Percentiles rank a stretch among this genome's conserved stretches.
These are phyloP conservation scores for Lenzites betulinus DNA, from an alignment of 768 basidiomycete species.

Conservation along the genomic window DNA sequence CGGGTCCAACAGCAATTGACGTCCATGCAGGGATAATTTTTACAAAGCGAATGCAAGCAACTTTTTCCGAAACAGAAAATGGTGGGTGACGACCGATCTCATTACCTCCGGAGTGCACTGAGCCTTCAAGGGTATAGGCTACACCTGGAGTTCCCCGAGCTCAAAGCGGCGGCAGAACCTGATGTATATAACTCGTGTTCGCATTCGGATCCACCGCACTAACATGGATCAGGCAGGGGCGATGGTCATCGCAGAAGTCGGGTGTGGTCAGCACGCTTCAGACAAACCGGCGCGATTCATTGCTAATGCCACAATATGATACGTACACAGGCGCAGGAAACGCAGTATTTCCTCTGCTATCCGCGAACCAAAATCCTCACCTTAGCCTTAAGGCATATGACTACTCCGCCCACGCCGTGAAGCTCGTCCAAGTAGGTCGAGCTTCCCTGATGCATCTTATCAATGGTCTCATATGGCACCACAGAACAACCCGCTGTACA, in stretches of 20 bases:
- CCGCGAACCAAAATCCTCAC: constrained; percentile 79
- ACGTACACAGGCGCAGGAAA: constrained; percentile 83
- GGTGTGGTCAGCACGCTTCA: constrained; percentile 65
- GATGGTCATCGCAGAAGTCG: constrained; percentile 79
- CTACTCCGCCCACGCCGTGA: constrained; percentile 86
- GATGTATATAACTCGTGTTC: constrained; percentile 52
- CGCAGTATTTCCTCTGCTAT: constrained; percentile 85
- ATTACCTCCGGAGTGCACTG: neutral
- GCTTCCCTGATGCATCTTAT: too few species aligned
- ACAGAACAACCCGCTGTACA: constrained; percentile 75
- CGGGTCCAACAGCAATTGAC: neutral
- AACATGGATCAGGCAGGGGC: constrained; percentile 65
- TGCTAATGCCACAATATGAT: neutral
- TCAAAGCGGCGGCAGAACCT: constrained; percentile 66
- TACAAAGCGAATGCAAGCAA: constrained; percentile 84
- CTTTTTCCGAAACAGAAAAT: constrained; percentile 95
- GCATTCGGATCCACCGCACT: neutral
- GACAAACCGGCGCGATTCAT: neutral
- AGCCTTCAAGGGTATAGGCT: constrained; percentile 52
- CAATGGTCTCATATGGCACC: neutral
- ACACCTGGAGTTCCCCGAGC: constrained; percentile 92
- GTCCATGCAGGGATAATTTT: constrained; percentile 78
- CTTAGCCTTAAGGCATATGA: constrained; percentile 83
- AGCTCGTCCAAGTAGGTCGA: constrained; percentile 75
- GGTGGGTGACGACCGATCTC: constrained; percentile 55